Conservation (phyloP, 2,329 filamentous ascomycete genomes). For the Colletotrichum echinochloae region DNA sequence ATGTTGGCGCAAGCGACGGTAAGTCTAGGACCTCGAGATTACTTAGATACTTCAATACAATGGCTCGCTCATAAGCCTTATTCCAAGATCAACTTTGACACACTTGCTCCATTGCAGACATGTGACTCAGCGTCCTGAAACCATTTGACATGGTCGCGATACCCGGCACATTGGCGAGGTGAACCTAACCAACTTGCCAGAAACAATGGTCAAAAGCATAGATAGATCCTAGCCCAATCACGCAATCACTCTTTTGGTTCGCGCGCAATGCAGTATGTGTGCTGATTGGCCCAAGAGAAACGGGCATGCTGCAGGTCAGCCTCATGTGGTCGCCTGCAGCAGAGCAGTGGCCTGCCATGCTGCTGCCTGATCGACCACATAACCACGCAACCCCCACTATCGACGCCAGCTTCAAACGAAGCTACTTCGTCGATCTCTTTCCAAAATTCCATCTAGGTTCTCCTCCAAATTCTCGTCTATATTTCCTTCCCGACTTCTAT, state of each 20-base stretch:
- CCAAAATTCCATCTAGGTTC: neutral
- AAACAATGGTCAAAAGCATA: too few relatives aligned
- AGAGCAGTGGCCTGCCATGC: neutral
- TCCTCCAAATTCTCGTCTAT: too few relatives aligned
- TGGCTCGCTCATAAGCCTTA: neutral
- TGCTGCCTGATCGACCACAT: neutral
- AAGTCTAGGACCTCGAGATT: neutral
- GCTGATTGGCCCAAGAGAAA: neutral
- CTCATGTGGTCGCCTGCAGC: neutral
- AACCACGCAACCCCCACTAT: neutral
- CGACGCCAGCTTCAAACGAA: neutral
- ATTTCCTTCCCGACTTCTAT: too few relatives aligned
- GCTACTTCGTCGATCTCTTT: neutral
- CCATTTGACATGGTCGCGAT: neutral
- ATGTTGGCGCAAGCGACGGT: neutral
- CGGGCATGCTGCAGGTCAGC: neutral
- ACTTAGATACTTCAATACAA: neutral
- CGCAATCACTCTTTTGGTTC: too few relatives aligned
- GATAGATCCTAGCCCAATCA: too few relatives aligned
- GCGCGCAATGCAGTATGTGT: too few relatives aligned
- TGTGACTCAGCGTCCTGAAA: neutral
- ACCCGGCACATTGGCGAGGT: neutral
- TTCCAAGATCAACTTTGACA: neutral
- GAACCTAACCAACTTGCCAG: too few relatives aligned
- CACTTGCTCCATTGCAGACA: too few relatives aligned